Percentiles rank a stretch among this genome's conserved stretches.
phyloP scores from a whole-genome alignment of 306 rosid species.

The Castanopsis chinensis region DNA sequence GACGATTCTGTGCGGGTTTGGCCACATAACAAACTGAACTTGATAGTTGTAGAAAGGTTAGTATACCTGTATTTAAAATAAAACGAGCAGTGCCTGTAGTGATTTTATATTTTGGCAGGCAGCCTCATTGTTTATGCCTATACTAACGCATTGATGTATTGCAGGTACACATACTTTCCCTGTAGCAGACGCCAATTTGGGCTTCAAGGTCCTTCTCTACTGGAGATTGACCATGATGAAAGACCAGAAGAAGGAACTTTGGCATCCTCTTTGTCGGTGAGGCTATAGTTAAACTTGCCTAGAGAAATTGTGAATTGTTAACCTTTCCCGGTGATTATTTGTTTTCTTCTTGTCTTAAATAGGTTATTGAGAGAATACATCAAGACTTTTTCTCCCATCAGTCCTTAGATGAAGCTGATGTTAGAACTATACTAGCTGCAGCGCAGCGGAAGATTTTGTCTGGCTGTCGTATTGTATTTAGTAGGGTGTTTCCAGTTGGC shows the following conservation, averaged over 20 bases:
- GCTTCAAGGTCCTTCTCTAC: conserved; percentile 92
- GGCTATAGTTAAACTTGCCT: conserved; percentile 14
- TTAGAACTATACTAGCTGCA: conserved; percentile 80
- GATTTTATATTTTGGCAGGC: conserved; percentile 19
- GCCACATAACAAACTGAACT: conserved; percentile 97
- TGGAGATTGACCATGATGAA: conserved; percentile 93
- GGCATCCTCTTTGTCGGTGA: conserved; percentile 88
- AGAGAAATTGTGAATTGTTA: conserved; percentile 2
- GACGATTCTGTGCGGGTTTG: conserved; percentile 99
- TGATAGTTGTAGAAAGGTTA: conserved; percentile 96
- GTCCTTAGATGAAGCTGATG: conserved; percentile 82
- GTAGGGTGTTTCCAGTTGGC: conserved; percentile 91
- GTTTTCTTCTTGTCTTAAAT: conserved; percentile 18
- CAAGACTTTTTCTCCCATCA: conserved; percentile 71
- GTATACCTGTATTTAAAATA: conserved; percentile 18
- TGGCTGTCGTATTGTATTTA: conserved; percentile 89
- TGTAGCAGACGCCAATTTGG: conserved; percentile 98
- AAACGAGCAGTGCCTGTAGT: neutral
- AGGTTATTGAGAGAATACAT: conserved; percentile 94
- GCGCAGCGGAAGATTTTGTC: conserved; percentile 85
- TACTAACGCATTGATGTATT: conserved; percentile 8
- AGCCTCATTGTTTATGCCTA: conserved; percentile 19
- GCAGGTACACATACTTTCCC: conserved; percentile 92
- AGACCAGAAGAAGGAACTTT: conserved; percentile 90
- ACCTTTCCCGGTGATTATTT: conserved; percentile 22